Conservation (phyloP, 495 filamentous ascomycete species). For the Lasiosphaeris hirsuta region DNA sequence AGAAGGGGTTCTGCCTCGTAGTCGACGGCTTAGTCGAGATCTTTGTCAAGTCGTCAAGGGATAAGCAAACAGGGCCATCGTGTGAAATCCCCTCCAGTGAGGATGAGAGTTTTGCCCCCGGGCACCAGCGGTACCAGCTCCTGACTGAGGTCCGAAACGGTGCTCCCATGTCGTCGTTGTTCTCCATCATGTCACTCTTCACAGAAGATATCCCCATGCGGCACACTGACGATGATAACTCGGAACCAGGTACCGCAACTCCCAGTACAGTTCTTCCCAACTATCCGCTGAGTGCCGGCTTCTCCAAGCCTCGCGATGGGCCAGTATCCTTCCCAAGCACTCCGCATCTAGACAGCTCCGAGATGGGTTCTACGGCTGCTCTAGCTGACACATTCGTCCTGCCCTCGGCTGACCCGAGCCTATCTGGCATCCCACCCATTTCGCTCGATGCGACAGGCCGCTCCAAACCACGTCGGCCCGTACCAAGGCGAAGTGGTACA, state of each 20-base stretch:
- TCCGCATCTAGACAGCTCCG: conserved; percentile 37
- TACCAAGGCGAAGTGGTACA: conserved; percentile 44
- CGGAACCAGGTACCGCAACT: conserved; percentile 18
- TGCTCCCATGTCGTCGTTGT: conserved; percentile 95
- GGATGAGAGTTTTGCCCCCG: conserved; percentile 54
- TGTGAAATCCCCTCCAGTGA: conserved; percentile 57
- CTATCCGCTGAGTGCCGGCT: conserved; percentile 44
- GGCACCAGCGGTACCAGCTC: conserved; percentile 76
- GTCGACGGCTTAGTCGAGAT: conserved; percentile 97
- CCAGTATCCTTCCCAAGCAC: conserved; percentile 30
- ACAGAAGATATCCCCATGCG: conserved; percentile 88
- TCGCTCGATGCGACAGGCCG: conserved; percentile 54
- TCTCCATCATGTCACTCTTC: conserved; percentile 94
- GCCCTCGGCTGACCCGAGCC: conserved; percentile 20
- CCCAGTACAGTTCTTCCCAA: conserved; percentile 23
- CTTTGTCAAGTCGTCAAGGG: conserved; percentile 85
- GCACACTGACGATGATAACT: conserved; percentile 58
- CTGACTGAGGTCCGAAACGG: conserved; percentile 98
- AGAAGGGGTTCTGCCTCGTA: conserved; percentile 96
- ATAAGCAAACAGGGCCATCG: conserved; percentile 33
- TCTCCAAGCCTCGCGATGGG: conserved; percentile 41
- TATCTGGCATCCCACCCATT: conserved; percentile 64
- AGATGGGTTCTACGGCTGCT: conserved; percentile 12
- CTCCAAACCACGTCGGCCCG: conserved; percentile 28
- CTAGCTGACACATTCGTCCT: conserved; percentile 22